phyloP scores from a whole-genome alignment of 495 filamentous ascomycete species.

The Achaetomiella virescens region DNA sequence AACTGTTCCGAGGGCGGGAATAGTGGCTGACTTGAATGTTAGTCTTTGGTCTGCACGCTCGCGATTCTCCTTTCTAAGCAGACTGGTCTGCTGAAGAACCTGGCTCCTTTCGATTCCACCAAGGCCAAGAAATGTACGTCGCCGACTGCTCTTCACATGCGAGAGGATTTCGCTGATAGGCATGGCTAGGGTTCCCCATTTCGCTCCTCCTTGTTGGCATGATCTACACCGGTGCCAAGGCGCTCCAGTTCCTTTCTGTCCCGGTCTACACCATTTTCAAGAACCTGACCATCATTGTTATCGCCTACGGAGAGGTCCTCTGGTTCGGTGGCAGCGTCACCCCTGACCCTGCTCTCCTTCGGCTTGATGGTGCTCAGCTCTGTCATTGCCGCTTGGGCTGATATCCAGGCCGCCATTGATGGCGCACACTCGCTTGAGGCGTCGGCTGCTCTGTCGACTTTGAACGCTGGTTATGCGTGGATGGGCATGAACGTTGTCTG shows the following conservation, averaged over 20 bases:
- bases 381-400: slow-evolving; percentile 93
- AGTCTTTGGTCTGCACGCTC: slow-evolving; percentile 87
- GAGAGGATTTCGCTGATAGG: slow-evolving; percentile 20
- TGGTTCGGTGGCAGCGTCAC: slow-evolving; percentile 98
- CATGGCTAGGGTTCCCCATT: slow-evolving; percentile 81
- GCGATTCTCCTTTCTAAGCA: slow-evolving; percentile 84
- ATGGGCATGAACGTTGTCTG: slow-evolving; percentile 97
- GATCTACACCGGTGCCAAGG: slow-evolving; percentile 98
- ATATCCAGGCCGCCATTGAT: slow-evolving; percentile 81
- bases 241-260: slow-evolving; percentile 92
- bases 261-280: slow-evolving; percentile 99
- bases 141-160: neutral
- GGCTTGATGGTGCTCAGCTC: slow-evolving; percentile 96
- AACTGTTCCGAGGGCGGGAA: neutral
- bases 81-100: slow-evolving; percentile 74
- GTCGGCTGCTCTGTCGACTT: slow-evolving; percentile 69
- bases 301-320: slow-evolving; percentile 96
- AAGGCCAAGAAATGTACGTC: slow-evolving; percentile 86
- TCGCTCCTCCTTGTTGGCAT: slow-evolving; percentile 95
- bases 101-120: slow-evolving; percentile 76
- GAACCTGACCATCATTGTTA: slow-evolving; percentile 97
- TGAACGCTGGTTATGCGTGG: slow-evolving; percentile 97
- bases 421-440: slow-evolving; percentile 53
- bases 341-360: slow-evolving; percentile 87
- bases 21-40: slow-evolving; percentile 16